These are phyloP conservation scores for Saccharomycopsis amapae DNA, from an alignment of 805 yeast species.

Conservation along the genomic window DNA sequence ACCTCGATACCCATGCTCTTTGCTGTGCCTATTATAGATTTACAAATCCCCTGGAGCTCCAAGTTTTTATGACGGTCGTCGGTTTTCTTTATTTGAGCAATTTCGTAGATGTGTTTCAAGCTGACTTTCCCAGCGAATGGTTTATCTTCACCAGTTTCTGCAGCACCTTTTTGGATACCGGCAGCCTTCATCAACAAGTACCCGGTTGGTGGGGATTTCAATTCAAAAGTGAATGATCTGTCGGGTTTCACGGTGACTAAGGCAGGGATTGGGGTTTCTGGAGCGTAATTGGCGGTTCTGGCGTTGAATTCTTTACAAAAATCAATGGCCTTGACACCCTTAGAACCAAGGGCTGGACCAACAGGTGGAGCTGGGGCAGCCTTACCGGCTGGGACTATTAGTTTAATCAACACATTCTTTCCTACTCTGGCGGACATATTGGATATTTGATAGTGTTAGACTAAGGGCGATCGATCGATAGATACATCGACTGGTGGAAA, in stretches of 20 bases:
- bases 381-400: conserved; percentile 93
- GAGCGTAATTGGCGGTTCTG: conserved; percentile 77
- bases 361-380: conserved; percentile 99
- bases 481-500: too few relatives aligned
- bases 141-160: conserved; percentile 48
- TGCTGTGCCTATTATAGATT: conserved; percentile 84
- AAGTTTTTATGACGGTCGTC: conserved; percentile 71
- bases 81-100: conserved; percentile 86
- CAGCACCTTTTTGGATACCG: conserved; percentile 72
- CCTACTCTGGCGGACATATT: conserved; percentile 32
- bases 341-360: conserved; percentile 97
- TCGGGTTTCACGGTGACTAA: conserved; percentile 85
- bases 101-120: conserved; percentile 87
- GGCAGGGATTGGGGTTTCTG: conserved; percentile 89
- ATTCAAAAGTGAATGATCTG: conserved; percentile 76
- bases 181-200: conserved; percentile 80
- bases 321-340: conserved; percentile 97
- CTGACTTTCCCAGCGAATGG: conserved; percentile 57
- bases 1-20: conserved; percentile 81
- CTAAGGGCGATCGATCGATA: too few relatives aligned
- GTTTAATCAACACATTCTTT: conserved; percentile 69
- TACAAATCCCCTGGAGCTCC: conserved; percentile 69
- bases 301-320: conserved; percentile 98
- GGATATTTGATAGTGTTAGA: background rate
- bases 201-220: conserved; percentile 88